phyloP scores from a whole-genome alignment of 2,329 filamentous ascomycete genomes.

The Didymella exigua region DNA sequence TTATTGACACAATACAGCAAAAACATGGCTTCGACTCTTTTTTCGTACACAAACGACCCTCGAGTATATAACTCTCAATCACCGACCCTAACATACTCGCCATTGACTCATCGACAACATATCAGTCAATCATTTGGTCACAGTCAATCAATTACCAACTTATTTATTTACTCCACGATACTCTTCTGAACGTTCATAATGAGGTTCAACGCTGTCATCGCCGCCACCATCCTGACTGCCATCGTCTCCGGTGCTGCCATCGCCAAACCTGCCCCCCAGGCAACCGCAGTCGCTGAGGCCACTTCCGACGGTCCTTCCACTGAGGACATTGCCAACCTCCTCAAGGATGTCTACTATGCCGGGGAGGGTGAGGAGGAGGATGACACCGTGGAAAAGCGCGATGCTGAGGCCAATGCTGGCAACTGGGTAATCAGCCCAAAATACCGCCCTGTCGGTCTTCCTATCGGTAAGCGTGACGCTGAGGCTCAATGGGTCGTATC shows the following conservation, averaged over 20 bases:
- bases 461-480: constrained; percentile 8
- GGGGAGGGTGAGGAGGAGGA: constrained; percentile 12
- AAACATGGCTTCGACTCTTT: constrained; percentile 1
- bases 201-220: constrained; percentile 55
- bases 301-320: constrained; percentile 11
- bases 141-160: constrained; percentile 10
- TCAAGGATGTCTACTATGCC: neutral
- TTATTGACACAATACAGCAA: constrained; percentile 16
- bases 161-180: constrained; percentile 14
- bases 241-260: constrained; percentile 48
- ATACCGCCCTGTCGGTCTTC: neutral
- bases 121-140: constrained; percentile 21
- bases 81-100: constrained; percentile 17
- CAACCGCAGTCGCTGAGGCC: constrained; percentile 29
- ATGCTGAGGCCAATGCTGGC: constrained; percentile 8
- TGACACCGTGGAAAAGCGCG: constrained; percentile 14
- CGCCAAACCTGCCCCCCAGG: constrained; percentile 24
- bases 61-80: neutral
- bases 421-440: neutral
- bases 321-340: neutral
- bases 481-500: constrained; percentile 1
- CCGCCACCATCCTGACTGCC: constrained; percentile 50
- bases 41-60: constrained; percentile 1
- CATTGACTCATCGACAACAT: constrained; percentile 7
- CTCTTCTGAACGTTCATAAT: constrained; percentile 47